phyloP scores from a whole-genome alignment of 768 basidiomycete genomes.

The Lanmaoa rubissima region DNA sequence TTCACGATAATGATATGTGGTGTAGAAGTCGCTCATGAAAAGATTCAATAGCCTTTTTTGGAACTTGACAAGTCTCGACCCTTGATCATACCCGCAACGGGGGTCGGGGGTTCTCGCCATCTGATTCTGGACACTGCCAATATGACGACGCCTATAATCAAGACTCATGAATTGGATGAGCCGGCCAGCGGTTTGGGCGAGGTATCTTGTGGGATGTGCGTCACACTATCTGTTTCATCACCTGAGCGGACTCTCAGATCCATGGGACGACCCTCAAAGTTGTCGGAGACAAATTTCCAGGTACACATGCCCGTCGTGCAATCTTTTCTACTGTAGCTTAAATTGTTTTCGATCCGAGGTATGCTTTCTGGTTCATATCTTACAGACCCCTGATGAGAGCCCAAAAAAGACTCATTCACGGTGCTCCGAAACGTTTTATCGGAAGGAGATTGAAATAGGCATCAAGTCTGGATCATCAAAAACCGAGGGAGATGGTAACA shows the following conservation, averaged over 20 bases:
- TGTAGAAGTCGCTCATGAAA: not conserved
- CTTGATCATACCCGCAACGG: not conserved
- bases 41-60: not conserved
- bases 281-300: slow-evolving; percentile 74
- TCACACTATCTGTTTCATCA: slow-evolving; percentile 7
- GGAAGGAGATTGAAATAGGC: slow-evolving; percentile 65
- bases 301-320: slow-evolving; percentile 83
- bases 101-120: not conserved
- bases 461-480: slow-evolving; percentile 57
- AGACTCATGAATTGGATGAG: slow-evolving; percentile 17
- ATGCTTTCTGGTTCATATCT: slow-evolving; percentile 21
- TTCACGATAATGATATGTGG: no score
- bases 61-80: not conserved
- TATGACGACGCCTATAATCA: slow-evolving; percentile 19
- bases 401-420: slow-evolving; percentile 52
- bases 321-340: slow-evolving; percentile 77
- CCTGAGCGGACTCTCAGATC: slow-evolving; percentile 2
- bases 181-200: not conserved
- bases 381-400: not conserved
- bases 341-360: slow-evolving; percentile 76
- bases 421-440: slow-evolving; percentile 84
- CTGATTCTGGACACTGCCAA: not conserved
- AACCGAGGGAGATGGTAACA: slow-evolving; percentile 52
- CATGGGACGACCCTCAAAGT: slow-evolving; percentile 36
- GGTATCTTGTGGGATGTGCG: slow-evolving; percentile 47